These are phyloP conservation scores for Neofusicoccum ribis DNA, from an alignment of 2,329 filamentous ascomycete genomes.

Conservation along the genomic window DNA sequence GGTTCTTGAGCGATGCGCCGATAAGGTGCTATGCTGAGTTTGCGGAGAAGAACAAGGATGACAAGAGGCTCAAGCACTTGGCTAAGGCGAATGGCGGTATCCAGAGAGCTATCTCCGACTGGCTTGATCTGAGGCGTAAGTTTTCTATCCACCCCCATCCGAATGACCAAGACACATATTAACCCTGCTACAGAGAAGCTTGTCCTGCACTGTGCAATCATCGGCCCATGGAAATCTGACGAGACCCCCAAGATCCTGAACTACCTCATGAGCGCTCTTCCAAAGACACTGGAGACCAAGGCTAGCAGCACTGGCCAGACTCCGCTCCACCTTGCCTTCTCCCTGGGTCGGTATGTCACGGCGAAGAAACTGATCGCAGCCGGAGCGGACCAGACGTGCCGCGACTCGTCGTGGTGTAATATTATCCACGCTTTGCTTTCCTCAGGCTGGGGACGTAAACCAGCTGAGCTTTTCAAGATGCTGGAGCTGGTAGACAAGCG, in stretches of 20 bases:
- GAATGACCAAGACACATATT: neutral
- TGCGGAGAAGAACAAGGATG: slow-evolving; percentile 59
- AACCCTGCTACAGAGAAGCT: slow-evolving; percentile 52
- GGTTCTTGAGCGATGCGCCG: slow-evolving; percentile 73
- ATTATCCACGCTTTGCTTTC: slow-evolving; percentile 62
- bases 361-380: slow-evolving; percentile 64
- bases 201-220: slow-evolving; percentile 62
- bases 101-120: slow-evolving; percentile 61
- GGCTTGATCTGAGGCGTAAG: slow-evolving; percentile 63
- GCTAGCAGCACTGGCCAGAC: slow-evolving; percentile 55
- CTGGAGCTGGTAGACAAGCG: slow-evolving; percentile 60
- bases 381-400: slow-evolving; percentile 68
- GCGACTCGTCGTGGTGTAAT: slow-evolving; percentile 64
- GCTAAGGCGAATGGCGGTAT: slow-evolving; percentile 62
- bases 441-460: slow-evolving; percentile 22
- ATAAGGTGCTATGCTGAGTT: slow-evolving; percentile 69
- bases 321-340: slow-evolving; percentile 68
- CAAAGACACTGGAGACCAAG: slow-evolving; percentile 64
- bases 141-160: slow-evolving; percentile 19
- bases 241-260: slow-evolving; percentile 59
- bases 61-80: slow-evolving; percentile 64
- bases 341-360: slow-evolving; percentile 54
- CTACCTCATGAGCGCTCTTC: slow-evolving; percentile 65
- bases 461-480: slow-evolving; percentile 45
- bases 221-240: slow-evolving; percentile 31